Conservation (phyloP, 2,329 filamentous ascomycete genomes). For the Pyrenochaeta sp. region DNA sequence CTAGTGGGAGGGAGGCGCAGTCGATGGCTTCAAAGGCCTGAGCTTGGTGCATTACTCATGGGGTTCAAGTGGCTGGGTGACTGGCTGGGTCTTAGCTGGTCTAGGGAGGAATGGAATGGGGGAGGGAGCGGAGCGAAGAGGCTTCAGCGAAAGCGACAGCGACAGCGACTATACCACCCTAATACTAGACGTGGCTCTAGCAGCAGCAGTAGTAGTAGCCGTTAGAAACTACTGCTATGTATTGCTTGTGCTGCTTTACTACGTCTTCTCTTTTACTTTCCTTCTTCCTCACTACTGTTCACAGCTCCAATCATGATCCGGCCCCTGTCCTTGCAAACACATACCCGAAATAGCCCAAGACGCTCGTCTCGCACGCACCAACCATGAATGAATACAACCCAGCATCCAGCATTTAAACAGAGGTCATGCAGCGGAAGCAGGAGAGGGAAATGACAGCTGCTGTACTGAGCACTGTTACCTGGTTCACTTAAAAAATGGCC, state of each 20-base stretch:
- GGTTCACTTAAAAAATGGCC: neutral
- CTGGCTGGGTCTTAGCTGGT: neutral
- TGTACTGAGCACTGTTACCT: neutral
- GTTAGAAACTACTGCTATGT: neutral
- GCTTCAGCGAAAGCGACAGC: neutral
- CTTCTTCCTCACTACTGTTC: neutral
- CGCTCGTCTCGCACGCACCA: no score
- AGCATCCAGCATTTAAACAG: no score
- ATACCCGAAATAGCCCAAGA: no score
- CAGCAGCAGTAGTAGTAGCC: neutral
- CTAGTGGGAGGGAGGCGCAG: neutral
- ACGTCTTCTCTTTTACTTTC: no score
- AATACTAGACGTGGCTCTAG: neutral
- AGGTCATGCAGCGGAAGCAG: neutral
- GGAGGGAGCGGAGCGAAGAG: neutral
- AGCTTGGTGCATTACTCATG: neutral
- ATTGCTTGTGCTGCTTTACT: no score
- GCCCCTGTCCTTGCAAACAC: no score
- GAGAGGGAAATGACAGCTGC: slow-evolving; percentile 1
- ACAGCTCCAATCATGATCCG: neutral
- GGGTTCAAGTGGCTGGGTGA: neutral
- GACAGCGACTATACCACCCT: neutral
- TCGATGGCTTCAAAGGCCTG: neutral
- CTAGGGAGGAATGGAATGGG: neutral
- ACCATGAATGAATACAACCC: no score